Evolutionary conservation across 306 rosid genomes (phyloP), one percentile per base, ranked within the genome.

Genomic region (Vigna hirtella): DNA sequence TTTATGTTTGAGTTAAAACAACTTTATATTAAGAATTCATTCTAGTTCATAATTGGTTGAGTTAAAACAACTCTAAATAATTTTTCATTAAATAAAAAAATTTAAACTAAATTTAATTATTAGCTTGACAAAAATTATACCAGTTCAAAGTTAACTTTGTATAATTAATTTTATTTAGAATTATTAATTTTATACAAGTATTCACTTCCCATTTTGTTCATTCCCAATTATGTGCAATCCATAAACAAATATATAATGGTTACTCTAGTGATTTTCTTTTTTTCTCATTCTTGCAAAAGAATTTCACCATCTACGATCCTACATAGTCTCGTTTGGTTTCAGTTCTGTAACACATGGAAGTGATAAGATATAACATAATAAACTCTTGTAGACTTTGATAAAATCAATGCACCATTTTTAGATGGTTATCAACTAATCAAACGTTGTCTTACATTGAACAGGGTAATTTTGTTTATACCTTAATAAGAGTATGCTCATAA

Each of bases 391-490:
- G 22, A 67, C 84, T 11, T 72, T n/a, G 86, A 55, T 70, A 65
- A 28, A 62, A 79, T 57, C 82, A 22, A 62, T n/a, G 79, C 71
- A 17, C 42, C 48, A 30, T 30, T 30, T 64, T 4, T 57, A 51
- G 76, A 65, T 26, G 6, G 14, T 47, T 82, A 47, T 56, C 49
- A 57, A 52, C 57, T 47, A 32, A 67, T 4, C 24, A 15, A 30
- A 74, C 10, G 0, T 49, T 40, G 62, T 59, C 57, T 38, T 18
- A 48, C 64, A 24, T 78, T 58, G 57, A 16, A n/a, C 61, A 17
- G 50, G 77, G 71, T 81, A 38, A 78, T 70, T 69, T 52, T 70
- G 50, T 65, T 83, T 42, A 71, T 61, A 79, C 43, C 68, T 49
- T 36, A 32, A 38, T 24, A 52, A 68, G 28, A 8, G 59, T 5